Percentiles rank a stretch among this genome's conserved stretches.
Conservation (phyloP, 2,329 filamentous ascomycete genomes). For the Nothophaeocryptopus gaeumannii region DNA sequence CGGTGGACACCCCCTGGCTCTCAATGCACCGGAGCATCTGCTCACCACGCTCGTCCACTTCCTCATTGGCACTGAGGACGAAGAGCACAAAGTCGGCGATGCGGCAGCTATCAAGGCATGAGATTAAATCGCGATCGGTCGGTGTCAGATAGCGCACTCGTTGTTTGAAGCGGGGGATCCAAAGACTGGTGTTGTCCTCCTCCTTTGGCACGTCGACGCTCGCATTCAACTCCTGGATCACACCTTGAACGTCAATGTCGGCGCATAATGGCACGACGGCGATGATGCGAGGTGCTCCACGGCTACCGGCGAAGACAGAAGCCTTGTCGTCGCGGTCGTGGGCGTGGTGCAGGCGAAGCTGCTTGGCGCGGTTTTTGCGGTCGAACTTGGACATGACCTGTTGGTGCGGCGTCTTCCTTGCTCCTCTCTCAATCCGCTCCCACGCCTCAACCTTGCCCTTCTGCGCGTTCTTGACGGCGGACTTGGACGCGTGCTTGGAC, state of each 20-base stretch:
- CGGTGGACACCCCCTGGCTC: conserved; percentile 88
- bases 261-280: conserved; percentile 81
- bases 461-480: conserved; percentile 74
- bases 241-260: conserved; percentile 64
- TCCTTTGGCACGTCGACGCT: conserved; percentile 74
- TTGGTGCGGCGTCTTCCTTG: conserved; percentile 86
- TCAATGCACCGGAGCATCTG: conserved; percentile 82
- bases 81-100: conserved; percentile 90
- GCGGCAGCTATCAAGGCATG: conserved; percentile 79
- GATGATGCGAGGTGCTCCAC: conserved; percentile 83
- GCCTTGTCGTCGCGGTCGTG: conserved; percentile 76
- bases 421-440: conserved; percentile 57
- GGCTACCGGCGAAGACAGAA: conserved; percentile 78
- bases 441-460: conserved; percentile 79
- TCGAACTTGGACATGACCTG: conserved; percentile 97
- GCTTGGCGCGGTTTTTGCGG: conserved; percentile 89
- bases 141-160: conserved; percentile 82
- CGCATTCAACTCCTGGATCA: conserved; percentile 68
- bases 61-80: conserved; percentile 74
- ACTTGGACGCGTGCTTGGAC: conserved; percentile 84
- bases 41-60: conserved; percentile 83
- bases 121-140: conserved; percentile 64
- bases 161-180: conserved; percentile 90
- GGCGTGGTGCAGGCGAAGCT: conserved; percentile 79
- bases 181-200: conserved; percentile 58